Percentiles rank a stretch among this genome's conserved stretches.
phyloP scores from a whole-genome alignment of 2,329 filamentous ascomycete genomes.

The Pestalotiopsis sp. region DNA sequence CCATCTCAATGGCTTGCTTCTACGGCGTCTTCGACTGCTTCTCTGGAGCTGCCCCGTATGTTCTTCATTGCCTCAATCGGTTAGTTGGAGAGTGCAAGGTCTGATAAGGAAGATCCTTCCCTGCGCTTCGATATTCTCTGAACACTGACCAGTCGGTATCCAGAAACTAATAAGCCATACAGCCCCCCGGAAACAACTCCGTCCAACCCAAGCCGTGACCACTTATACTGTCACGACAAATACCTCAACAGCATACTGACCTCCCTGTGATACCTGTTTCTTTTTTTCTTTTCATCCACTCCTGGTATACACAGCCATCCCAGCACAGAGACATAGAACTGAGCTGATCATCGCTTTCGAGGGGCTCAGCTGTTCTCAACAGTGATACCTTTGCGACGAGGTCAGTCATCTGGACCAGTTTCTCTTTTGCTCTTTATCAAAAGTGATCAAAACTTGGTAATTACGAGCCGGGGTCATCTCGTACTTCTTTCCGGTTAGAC shows the following conservation, averaged over 20 bases:
- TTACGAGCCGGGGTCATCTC: neutral
- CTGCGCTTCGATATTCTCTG: neutral
- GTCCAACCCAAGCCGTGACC: neutral
- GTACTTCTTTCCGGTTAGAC: neutral
- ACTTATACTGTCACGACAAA: slow-evolving; percentile 5
- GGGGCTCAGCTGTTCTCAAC: neutral
- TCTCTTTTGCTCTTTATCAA: slow-evolving; percentile 18
- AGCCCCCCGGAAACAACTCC: neutral
- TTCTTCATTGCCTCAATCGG: slow-evolving; percentile 11
- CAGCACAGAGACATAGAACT: neutral
- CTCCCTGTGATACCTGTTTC: neutral
- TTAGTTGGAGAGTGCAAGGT: slow-evolving; percentile 6
- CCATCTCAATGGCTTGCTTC: slow-evolving; percentile 7
- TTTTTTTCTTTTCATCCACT: neutral
- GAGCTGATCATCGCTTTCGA: slow-evolving; percentile 18
- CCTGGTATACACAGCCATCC: neutral
- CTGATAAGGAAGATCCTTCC: slow-evolving; percentile 5
- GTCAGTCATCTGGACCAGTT: neutral
- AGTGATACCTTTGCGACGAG: neutral
- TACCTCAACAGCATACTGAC: neutral
- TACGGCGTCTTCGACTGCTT: slow-evolving; percentile 7
- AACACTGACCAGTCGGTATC: neutral
- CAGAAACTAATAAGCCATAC: slow-evolving; percentile 13
- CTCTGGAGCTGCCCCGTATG: neutral
- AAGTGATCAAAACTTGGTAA: neutral